Evolutionary conservation across 805 yeast species (phyloP).

Genomic region (Metschnikowia cerradonensis): DNA sequence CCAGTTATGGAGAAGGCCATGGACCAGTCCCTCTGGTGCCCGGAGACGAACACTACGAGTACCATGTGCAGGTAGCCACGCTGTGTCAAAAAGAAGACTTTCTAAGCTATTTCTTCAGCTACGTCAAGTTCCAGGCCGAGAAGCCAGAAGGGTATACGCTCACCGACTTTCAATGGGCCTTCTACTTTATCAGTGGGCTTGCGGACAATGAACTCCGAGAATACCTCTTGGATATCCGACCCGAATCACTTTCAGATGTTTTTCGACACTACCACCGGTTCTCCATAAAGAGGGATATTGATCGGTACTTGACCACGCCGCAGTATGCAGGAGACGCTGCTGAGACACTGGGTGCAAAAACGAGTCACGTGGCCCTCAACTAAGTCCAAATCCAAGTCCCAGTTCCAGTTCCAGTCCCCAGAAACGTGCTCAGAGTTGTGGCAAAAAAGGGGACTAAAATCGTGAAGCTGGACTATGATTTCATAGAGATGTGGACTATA

Average conservation of each 20-base stretch:
- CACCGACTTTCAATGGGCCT: constrained; percentile 1
- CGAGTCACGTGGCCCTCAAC: neutral
- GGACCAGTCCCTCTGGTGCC: neutral
- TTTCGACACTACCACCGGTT: constrained; percentile 2
- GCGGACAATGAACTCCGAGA: neutral
- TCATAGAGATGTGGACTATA: no score
- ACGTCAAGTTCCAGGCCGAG: neutral
- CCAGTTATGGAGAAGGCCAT: neutral
- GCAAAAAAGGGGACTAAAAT: no score
- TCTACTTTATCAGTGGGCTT: constrained; percentile 1
- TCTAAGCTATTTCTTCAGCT: neutral
- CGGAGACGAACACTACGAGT: neutral
- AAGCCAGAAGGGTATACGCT: neutral
- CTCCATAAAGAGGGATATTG: constrained; percentile 1
- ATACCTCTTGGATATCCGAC: neutral
- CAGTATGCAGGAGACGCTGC: neutral
- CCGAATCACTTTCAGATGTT: neutral
- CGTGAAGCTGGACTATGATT: no score
- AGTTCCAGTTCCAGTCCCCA: no score
- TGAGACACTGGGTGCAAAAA: neutral
- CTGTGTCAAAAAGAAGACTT: constrained; percentile 2
- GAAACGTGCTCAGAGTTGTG: no score
- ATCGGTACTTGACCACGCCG: constrained; percentile 2
- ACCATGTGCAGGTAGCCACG: constrained; percentile 1
- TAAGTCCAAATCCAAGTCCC: no score